A percentile compares a stretch with the other conserved stretches of the same genome.
Evolutionary conservation across 225 moss, liverwort and hornwort species (phyloP).

Genomic region (Marchantia polymorpha): DNA sequence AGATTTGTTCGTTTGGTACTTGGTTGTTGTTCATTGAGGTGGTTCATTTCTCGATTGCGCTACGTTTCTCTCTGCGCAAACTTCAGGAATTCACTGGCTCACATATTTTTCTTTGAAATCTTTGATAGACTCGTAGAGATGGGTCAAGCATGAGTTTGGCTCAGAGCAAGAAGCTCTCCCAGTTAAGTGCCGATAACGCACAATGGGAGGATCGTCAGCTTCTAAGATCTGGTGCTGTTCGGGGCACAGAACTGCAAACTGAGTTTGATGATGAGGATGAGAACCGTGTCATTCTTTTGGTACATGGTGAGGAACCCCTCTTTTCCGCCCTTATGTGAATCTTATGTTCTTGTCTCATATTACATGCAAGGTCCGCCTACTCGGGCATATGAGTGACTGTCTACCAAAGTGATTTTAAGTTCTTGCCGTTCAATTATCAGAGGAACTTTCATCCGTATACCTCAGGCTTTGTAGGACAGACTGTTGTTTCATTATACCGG

Average conservation of each 20-base stretch:
- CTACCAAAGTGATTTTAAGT: no score
- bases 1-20: no score
- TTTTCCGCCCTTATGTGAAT: not conserved
- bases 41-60: not conserved
- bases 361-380: not conserved
- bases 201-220: conserved; percentile 99
- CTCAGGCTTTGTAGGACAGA: no score
- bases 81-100: not conserved
- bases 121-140: conserved; percentile 78
- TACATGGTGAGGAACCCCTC: conserved; percentile 61
- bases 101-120: conserved; percentile 3
- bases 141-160: conserved; percentile 98
- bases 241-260: conserved; percentile 90
- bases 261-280: conserved; percentile 99
- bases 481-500: no score
- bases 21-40: no score
- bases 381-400: not conserved
- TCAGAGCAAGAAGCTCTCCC: conserved; percentile 96
- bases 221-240: conserved; percentile 93
- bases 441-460: no score
- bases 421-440: no score
- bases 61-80: not conserved
- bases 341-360: not conserved
- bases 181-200: conserved; percentile 97
- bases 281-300: conserved; percentile 80